Evolutionary conservation across 2,329 filamentous ascomycete genomes (phyloP).

Genomic region (Scedosporium dehoogii): DNA sequence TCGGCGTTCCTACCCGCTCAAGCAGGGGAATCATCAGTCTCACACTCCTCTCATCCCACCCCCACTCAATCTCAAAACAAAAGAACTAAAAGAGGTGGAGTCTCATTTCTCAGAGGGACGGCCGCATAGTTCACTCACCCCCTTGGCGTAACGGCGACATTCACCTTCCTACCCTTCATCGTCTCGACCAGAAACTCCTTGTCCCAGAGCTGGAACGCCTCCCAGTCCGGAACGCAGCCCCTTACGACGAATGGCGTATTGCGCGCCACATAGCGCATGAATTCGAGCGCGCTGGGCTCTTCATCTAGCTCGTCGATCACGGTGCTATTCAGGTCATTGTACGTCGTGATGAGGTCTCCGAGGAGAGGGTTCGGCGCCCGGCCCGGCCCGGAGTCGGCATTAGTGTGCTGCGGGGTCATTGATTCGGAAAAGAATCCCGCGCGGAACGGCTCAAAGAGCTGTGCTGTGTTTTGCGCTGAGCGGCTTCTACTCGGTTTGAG

Average conservation of each 20-base stretch:
- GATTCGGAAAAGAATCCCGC: not conserved
- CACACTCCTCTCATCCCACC: no score
- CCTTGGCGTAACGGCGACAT: slow-evolving; percentile 66
- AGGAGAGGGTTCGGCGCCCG: not conserved
- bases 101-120: not conserved
- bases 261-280: slow-evolving; percentile 64
- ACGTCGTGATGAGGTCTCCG: slow-evolving; percentile 28
- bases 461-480: no score
- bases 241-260: slow-evolving; percentile 70
- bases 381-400: not conserved
- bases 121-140: slow-evolving; percentile 36
- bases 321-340: slow-evolving; percentile 60
- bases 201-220: slow-evolving; percentile 53
- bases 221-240: slow-evolving; percentile 52
- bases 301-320: slow-evolving; percentile 49
- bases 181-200: slow-evolving; percentile 44
- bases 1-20: slow-evolving; percentile 24
- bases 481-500: no score
- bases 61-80: not conserved
- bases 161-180: slow-evolving; percentile 50
- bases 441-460: no score
- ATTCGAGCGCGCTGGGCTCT: slow-evolving; percentile 66
- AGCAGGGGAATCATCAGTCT: no score
- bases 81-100: not conserved
- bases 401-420: not conserved